Base-by-base conservation (phyloP, 257 asterid genomes). In the Knoxia roxburghii region DNA sequence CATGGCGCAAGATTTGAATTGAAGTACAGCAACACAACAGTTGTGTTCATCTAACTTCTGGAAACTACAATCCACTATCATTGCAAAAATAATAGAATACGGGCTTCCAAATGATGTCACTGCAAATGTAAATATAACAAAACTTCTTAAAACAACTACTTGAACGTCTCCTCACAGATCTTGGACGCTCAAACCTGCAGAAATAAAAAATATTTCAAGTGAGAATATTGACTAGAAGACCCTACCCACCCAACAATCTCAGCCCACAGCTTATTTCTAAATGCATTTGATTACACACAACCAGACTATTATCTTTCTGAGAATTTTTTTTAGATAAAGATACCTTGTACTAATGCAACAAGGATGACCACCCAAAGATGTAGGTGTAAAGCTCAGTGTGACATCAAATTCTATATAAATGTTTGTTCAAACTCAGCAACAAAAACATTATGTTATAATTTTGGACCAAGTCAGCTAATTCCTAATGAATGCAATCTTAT, bases 151-250 rank as follows among this genome's bases (percentile, higher is more conserved):
- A 35, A 40, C 27, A 52, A 35, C 71, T 53, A 9, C 10, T 33
- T 26, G 48, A 39, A 66, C 54, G 56, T 39, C 18, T 5, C 14
- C 69, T 12, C 71, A 76, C 24, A 76, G 74, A 32, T 76, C 80
- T 51, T 76, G 80, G 65, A 76, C 80, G 18, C 68, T 76, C 80
- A 76, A 67, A 67, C 80, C 80, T 76, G 51, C 71, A 68, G 52
- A 3, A 23, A 32, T 51, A 37, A 37, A 5, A 50, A 9, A 17
- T 4, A 1, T 27, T 5, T 17, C 39, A n/a, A 6, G 27, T 59
- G 6, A 51, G 66, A 40, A 49, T 9, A 26, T 24, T 5, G 7
- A 7, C 12, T n/a, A 29, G 15, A 17, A 7, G 0, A 35, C 12
- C 14, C 37, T 23, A 18, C 48, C 1, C 6, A 26, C 12, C 2